These are phyloP conservation scores for Cladosporium sphaerospermum DNA, from an alignment of 2,329 filamentous ascomycete species.

Conservation along the genomic window DNA sequence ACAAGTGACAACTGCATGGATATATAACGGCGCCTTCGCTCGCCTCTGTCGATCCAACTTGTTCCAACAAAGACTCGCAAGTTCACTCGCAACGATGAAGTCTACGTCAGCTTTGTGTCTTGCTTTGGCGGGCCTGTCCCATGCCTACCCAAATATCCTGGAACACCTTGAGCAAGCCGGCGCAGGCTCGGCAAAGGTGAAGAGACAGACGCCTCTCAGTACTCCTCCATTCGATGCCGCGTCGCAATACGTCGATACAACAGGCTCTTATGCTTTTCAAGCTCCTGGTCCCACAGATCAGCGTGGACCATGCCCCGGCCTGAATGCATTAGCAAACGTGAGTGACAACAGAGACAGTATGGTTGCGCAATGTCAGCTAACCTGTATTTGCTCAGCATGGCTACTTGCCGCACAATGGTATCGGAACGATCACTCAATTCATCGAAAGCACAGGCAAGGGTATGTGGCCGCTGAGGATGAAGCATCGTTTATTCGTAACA, in stretches of 20 bases:
- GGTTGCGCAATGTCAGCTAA: no score
- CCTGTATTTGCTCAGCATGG: slow-evolving; percentile 23
- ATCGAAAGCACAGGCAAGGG: slow-evolving; percentile 24
- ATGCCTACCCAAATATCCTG: slow-evolving; percentile 17
- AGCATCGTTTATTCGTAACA: not conserved
- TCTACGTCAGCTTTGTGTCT: slow-evolving; percentile 14
- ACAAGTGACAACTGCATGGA: not conserved
- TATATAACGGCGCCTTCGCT: not conserved
- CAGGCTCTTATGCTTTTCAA: slow-evolving; percentile 17
- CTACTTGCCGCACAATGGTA: slow-evolving; percentile 29
- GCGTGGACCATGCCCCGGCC: slow-evolving; percentile 29
- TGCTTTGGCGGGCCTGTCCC: slow-evolving; percentile 12
- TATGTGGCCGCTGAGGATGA: not conserved
- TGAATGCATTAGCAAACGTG: slow-evolving; percentile 21
- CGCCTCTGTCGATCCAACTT: not conserved
- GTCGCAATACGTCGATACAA: slow-evolving; percentile 24
- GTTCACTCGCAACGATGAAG: slow-evolving; percentile 2
- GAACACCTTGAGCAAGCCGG: slow-evolving; percentile 10
- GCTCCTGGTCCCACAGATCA: slow-evolving; percentile 24
- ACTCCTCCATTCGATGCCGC: slow-evolving; percentile 24
- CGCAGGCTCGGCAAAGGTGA: not conserved
- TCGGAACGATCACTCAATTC: slow-evolving; percentile 30
- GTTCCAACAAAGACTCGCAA: not conserved
- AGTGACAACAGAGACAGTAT: no score
- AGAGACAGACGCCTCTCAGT: slow-evolving; percentile 1